Conservation (phyloP, 2,329 filamentous ascomycete genomes). For the Diaporthe capsici region DNA sequence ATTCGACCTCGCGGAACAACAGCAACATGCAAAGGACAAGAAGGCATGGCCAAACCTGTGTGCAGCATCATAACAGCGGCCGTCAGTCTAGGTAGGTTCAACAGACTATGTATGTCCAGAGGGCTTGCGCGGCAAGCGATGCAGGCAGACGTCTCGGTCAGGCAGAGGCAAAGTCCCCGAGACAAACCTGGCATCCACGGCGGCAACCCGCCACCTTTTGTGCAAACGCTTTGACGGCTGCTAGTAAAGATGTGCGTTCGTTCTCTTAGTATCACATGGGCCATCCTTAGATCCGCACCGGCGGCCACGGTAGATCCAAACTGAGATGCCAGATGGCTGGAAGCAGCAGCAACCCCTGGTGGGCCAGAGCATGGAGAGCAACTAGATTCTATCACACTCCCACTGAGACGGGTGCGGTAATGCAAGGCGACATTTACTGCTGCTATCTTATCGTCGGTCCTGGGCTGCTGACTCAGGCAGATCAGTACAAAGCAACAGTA, state of each 20-base stretch:
- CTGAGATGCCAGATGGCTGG: neutral
- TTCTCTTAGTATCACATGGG: neutral
- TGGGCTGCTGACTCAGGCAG: conserved; percentile 1
- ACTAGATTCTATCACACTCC: neutral
- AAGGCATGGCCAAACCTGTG: neutral
- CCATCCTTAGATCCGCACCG: neutral
- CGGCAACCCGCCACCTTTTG: conserved; percentile 5
- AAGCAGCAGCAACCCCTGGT: neutral
- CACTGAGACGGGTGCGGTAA: neutral
- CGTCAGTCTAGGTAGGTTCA: neutral
- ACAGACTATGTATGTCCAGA: neutral
- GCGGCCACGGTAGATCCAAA: neutral
- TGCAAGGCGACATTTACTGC: neutral
- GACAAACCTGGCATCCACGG: neutral
- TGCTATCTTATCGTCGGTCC: neutral
- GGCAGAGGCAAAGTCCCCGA: neutral
- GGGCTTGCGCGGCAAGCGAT: conserved; percentile 6
- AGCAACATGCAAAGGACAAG: neutral
- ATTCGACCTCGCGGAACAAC: neutral
- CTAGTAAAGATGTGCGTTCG: conserved; percentile 10
- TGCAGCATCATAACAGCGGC: neutral
- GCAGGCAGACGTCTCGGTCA: conserved; percentile 23
- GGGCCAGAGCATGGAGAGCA: neutral
- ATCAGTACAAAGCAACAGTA: neutral
- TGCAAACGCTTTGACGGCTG: conserved; percentile 23